phyloP scores from a whole-genome alignment of 148 eudicot genomes.

The Rhododendron williamsianum region DNA sequence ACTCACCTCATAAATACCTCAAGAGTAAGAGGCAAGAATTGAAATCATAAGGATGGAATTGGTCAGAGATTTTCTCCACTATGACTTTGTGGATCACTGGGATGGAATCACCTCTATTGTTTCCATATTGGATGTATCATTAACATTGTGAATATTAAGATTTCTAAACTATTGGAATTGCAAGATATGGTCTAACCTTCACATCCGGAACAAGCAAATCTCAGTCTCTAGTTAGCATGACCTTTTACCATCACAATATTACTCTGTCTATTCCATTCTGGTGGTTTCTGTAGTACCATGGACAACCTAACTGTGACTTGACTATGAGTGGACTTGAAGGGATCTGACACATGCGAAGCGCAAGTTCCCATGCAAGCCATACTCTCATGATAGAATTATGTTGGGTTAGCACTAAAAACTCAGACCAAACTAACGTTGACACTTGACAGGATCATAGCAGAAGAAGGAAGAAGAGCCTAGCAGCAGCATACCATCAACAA shows the following conservation, averaged over 20 bases:
- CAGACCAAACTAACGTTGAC: background rate
- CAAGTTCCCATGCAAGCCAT: background rate
- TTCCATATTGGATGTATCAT: background rate
- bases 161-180: slow-evolving; percentile 1
- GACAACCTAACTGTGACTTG: background rate
- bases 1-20: background rate
- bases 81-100: background rate
- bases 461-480: background rate
- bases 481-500: slow-evolving; percentile 83
- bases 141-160: background rate
- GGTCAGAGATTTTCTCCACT: background rate
- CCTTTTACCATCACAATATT: background rate
- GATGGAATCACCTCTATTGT: background rate
- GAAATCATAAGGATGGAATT: background rate
- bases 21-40: background rate
- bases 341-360: background rate
- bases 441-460: background rate
- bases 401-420: background rate
- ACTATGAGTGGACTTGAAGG: background rate
- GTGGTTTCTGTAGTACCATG: background rate
- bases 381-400: background rate
- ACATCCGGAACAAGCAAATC: background rate
- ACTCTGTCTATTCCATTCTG: background rate
- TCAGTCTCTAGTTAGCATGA: background rate
- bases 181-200: background rate